Evolutionary conservation across 2,329 filamentous ascomycete species (phyloP).

Genomic region (Ceratocystis variospora): DNA sequence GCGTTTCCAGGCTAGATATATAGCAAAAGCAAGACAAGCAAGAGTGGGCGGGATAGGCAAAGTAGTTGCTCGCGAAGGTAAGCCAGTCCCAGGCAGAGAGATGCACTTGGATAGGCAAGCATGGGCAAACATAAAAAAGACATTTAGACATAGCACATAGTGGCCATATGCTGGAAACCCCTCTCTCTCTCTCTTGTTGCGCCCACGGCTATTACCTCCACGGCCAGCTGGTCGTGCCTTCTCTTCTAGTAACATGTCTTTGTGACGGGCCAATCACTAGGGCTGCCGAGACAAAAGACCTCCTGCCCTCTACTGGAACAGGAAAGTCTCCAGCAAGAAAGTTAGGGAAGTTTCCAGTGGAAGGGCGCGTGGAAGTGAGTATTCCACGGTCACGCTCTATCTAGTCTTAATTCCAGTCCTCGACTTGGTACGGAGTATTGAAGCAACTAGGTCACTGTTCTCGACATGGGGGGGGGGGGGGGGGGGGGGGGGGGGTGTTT

Average conservation of each 20-base stretch:
- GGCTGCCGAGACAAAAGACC: constrained; percentile 1
- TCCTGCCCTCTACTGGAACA: neutral
- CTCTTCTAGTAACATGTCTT: neutral
- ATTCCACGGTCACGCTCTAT: neutral
- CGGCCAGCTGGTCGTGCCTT: neutral
- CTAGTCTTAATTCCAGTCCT: neutral
- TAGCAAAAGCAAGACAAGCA: neutral
- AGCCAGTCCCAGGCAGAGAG: too few species aligned
- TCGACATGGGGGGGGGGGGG: neutral
- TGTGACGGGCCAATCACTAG: neutral
- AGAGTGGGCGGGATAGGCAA: too few species aligned
- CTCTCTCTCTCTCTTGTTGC: too few species aligned
- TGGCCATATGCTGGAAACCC: too few species aligned
- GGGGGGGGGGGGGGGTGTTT: neutral
- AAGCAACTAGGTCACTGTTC: too few species aligned
- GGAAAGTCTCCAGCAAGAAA: neutral
- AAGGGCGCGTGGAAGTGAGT: neutral
- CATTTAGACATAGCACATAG: too few species aligned
- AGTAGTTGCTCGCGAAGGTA: too few species aligned
- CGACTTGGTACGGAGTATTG: neutral
- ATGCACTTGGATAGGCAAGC: too few species aligned
- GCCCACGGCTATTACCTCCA: neutral
- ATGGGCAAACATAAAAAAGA: too few species aligned
- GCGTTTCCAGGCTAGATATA: constrained; percentile 8
- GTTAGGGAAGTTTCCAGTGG: neutral